Percentiles rank a stretch among this genome's conserved stretches.
Evolutionary conservation across 2,329 filamentous ascomycete species (phyloP).

Genomic region (Anthostomella pinea): DNA sequence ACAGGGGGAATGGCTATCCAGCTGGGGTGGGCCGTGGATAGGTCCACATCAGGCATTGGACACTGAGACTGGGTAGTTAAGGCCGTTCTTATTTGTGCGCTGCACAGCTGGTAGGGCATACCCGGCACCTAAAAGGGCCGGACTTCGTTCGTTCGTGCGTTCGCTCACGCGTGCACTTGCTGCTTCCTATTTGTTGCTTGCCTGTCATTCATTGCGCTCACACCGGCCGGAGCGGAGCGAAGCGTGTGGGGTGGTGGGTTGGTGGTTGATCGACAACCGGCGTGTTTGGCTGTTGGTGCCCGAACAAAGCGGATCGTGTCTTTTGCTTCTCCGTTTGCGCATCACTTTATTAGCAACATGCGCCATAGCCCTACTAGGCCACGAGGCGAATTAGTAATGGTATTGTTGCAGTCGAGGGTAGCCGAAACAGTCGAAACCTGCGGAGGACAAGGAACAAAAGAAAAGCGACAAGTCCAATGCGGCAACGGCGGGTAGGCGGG

Average conservation of each 20-base stretch:
- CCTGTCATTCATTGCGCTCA: conserved; percentile 1
- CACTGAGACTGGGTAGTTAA: no score
- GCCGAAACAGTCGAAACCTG: no score
- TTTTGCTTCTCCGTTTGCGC: conserved; percentile 26
- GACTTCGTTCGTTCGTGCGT: conserved; percentile 9
- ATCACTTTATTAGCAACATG: conserved; percentile 24
- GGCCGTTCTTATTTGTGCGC: no score
- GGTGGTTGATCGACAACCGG: conserved; percentile 29
- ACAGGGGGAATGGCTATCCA: conserved; percentile 10
- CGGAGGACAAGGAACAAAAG: no score
- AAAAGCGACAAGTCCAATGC: no score
- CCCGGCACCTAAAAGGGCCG: no score
- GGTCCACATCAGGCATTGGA: no score
- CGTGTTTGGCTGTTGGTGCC: conserved; percentile 39
- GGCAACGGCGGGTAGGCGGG: no score
- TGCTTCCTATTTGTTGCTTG: not conserved
- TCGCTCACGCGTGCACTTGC: conserved; percentile 7
- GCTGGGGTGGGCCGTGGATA: conserved; percentile 10
- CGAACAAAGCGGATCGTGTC: conserved; percentile 33
- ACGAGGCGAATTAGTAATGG: conserved; percentile 9
- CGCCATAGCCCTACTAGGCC: conserved; percentile 21
- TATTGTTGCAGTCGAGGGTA: no score
- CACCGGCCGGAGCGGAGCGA: conserved; percentile 18
- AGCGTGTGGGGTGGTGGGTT: conserved; percentile 21
- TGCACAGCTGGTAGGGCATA: no score